Evolutionary conservation across 768 basidiomycete species (phyloP).

Genomic region (Lepiota brunneoincarnata): DNA sequence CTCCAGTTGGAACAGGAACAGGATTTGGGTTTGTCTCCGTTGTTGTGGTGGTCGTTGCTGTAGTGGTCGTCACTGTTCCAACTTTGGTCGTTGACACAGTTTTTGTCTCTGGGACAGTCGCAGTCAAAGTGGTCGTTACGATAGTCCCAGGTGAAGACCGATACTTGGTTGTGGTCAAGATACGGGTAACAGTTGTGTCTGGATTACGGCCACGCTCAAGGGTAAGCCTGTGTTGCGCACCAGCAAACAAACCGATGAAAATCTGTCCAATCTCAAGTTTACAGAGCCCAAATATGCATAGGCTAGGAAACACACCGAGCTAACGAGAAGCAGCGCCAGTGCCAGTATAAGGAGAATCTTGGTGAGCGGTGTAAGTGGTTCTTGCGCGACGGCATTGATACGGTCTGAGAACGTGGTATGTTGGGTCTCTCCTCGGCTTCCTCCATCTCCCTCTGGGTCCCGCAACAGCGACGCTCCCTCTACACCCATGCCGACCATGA

Average conservation of each 20-base stretch:
- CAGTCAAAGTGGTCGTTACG: slow-evolving; percentile 37
- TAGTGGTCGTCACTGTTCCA: slow-evolving; percentile 23
- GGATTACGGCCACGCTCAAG: slow-evolving; percentile 38
- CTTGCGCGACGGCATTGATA: slow-evolving; percentile 57
- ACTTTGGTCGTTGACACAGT: slow-evolving; percentile 16
- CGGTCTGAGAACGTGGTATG: slow-evolving; percentile 39
- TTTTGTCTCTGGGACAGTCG: slow-evolving; percentile 33
- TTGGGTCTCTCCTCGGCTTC: slow-evolving; percentile 19
- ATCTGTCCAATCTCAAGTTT: slow-evolving; percentile 32
- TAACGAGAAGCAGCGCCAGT: slow-evolving; percentile 76
- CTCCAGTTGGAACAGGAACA: slow-evolving; percentile 47
- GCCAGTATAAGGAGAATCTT: slow-evolving; percentile 76
- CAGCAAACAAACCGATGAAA: slow-evolving; percentile 94
- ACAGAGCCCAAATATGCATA: neutral
- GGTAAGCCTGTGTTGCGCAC: slow-evolving; percentile 76
- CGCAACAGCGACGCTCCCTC: slow-evolving; percentile 67
- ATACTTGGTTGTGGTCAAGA: slow-evolving; percentile 12
- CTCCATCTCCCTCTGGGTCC: slow-evolving; percentile 39
- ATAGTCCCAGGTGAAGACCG: slow-evolving; percentile 31
- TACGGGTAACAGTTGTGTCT: slow-evolving; percentile 11
- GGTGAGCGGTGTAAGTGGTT: slow-evolving; percentile 80
- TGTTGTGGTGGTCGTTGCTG: slow-evolving; percentile 22
- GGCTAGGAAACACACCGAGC: slow-evolving; percentile 42
- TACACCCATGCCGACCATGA: slow-evolving; percentile 21
- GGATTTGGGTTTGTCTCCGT: slow-evolving; percentile 36